Evolutionary conservation across 163 green algal genomes (phyloP).

Genomic region (Scenedesmus sp.): DNA sequence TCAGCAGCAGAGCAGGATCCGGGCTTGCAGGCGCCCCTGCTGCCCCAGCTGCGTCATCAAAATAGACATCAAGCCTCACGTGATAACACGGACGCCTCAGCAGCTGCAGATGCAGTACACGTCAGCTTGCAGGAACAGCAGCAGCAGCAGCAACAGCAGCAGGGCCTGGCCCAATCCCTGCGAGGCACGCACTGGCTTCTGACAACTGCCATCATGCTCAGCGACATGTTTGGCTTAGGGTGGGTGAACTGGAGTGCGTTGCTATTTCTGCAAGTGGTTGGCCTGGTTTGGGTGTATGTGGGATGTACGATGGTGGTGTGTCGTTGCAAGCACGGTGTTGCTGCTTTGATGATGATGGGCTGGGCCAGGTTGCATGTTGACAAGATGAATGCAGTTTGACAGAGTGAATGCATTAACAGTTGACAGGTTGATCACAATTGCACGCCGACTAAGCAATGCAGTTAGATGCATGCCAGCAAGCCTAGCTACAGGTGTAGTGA

Average conservation of each 20-base stretch:
- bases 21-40: neutral
- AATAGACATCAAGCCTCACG: neutral
- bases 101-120: neutral
- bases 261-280: neutral
- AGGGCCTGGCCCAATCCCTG: neutral
- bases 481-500: too few relatives aligned
- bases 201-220: constrained; percentile 47
- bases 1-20: neutral
- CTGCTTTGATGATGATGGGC: too few relatives aligned
- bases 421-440: too few relatives aligned
- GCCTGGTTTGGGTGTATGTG: neutral
- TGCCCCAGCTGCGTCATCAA: neutral
- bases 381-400: too few relatives aligned
- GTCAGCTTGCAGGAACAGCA: neutral
- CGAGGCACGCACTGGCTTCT: constrained; percentile 39
- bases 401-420: too few relatives aligned
- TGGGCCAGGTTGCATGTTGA: too few relatives aligned
- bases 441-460: too few relatives aligned
- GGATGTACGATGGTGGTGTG: neutral
- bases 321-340: too few relatives aligned
- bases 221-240: constrained; percentile 42
- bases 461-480: too few relatives aligned
- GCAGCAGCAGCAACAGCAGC: constrained; percentile 4
- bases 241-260: neutral
- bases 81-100: neutral